Percentiles rank a stretch among this genome's conserved stretches.
These are phyloP conservation scores for Wickerhamomyces hampshirensis DNA, from an alignment of 805 yeast genomes.

Conservation along the genomic window DNA sequence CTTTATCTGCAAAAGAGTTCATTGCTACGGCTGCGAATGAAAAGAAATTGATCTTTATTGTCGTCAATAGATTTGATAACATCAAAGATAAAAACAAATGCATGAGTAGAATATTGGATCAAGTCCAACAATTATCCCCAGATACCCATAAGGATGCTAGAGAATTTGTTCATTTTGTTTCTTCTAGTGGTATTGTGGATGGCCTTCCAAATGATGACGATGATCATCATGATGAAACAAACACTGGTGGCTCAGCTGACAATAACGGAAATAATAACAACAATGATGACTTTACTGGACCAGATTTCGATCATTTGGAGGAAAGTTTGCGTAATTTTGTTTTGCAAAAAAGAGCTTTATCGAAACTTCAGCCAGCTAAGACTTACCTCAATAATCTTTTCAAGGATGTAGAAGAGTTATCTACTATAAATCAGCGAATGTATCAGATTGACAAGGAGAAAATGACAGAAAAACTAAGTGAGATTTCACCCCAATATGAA, in stretches of 20 bases:
- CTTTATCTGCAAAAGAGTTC: conserved; percentile 90
- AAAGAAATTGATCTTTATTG: conserved; percentile 87
- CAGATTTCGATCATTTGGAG: conserved; percentile 80
- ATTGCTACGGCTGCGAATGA: conserved; percentile 87
- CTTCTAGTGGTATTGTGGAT: conserved; percentile 48
- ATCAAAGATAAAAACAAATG: conserved; percentile 81
- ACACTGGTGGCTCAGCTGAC: conserved; percentile 25
- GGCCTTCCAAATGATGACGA: conserved; percentile 32
- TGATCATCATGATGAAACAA: conserved; percentile 36
- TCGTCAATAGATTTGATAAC: conserved; percentile 86
- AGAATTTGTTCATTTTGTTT: conserved; percentile 93
- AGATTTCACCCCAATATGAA: conserved; percentile 62
- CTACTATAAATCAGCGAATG: conserved; percentile 57
- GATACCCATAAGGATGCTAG: conserved; percentile 82
- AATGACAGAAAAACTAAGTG: conserved; percentile 44
- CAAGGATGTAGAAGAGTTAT: conserved; percentile 55
- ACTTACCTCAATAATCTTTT: conserved; percentile 72
- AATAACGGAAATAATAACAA: conserved; percentile 25
- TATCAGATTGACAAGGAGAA: conserved; percentile 45
- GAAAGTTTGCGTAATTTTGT: conserved; percentile 81
- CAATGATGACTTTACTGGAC: conserved; percentile 31
- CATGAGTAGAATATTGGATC: conserved; percentile 70
- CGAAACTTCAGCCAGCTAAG: conserved; percentile 90
- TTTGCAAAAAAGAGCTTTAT: conserved; percentile 80
- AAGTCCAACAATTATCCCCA: conserved; percentile 80